Evolutionary conservation across 192 early-diverging fungal species (phyloP).

Genomic region (Powellomyces hirtus): DNA sequence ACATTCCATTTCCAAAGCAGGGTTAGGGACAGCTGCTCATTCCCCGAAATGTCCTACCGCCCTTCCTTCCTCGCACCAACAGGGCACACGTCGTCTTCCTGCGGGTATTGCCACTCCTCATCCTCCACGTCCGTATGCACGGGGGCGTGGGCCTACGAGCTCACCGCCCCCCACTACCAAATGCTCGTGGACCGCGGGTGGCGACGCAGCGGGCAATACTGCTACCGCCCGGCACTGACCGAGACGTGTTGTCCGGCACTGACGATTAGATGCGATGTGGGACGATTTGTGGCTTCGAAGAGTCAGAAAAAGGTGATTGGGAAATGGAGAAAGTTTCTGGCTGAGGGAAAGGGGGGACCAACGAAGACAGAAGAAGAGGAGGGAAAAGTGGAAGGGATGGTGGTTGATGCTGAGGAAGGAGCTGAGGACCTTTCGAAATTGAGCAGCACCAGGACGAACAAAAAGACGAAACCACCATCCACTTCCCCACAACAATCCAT

Average conservation of each 20-base stretch:
- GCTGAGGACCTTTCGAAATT: no score
- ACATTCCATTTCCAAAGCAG: background rate
- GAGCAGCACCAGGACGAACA: no score
- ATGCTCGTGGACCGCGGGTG: slow-evolving; percentile 69
- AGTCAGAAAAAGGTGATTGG: slow-evolving; percentile 66
- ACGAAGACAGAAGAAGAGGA: slow-evolving; percentile 22
- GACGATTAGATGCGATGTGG: slow-evolving; percentile 66
- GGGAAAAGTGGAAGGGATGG: slow-evolving; percentile 23
- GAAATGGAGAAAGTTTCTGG: slow-evolving; percentile 54
- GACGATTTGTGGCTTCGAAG: slow-evolving; percentile 55
- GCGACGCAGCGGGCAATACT: slow-evolving; percentile 70
- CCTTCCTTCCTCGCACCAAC: slow-evolving; percentile 18
- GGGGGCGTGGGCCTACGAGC: slow-evolving; percentile 61
- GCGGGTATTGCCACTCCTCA: slow-evolving; percentile 68
- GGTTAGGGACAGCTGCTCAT: background rate
- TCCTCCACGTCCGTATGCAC: slow-evolving; percentile 50
- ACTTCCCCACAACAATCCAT: no score
- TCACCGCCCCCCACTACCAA: slow-evolving; percentile 49
- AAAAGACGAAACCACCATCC: no score
- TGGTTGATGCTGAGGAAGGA: no score
- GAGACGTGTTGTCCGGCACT: slow-evolving; percentile 73
- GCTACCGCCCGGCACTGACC: slow-evolving; percentile 70
- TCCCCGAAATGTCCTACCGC: background rate
- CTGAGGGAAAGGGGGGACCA: background rate
- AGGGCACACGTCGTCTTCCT: slow-evolving; percentile 30